Evolutionary conservation across 208 protist genomes (phyloP).

Genomic region (Wallacemonas rigidus): DNA sequence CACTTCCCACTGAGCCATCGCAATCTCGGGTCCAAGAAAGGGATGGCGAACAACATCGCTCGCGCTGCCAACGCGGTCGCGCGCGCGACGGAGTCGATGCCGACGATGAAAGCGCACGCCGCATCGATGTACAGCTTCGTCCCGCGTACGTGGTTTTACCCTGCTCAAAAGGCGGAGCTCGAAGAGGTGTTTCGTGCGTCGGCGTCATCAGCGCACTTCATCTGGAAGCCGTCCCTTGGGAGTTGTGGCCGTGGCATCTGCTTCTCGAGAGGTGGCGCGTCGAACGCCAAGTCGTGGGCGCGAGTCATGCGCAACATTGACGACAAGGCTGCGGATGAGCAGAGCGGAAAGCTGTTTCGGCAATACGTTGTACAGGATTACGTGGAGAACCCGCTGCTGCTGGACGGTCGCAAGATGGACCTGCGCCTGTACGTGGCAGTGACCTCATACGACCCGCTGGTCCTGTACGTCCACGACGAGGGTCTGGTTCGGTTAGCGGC

Average conservation of each 20-base stretch:
- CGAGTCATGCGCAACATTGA: conserved; percentile 62
- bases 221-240: conserved; percentile 90
- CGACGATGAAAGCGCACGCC: neutral
- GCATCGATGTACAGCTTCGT: conserved; percentile 52
- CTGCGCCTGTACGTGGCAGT: conserved; percentile 95
- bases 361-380: conserved; percentile 95
- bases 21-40: conserved; percentile 85
- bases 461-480: conserved; percentile 91
- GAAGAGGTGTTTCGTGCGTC: conserved; percentile 40
- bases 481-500: conserved; percentile 94
- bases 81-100: conserved; percentile 7
- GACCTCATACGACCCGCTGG: conserved; percentile 88
- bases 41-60: conserved; percentile 63
- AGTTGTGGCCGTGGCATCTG: conserved; percentile 91
- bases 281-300: conserved; percentile 49
- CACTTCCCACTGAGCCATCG: conserved; percentile 85
- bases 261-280: conserved; percentile 52
- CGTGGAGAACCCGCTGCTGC: conserved; percentile 90
- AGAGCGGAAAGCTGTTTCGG: conserved; percentile 25
- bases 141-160: conserved; percentile 85
- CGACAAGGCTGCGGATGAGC: conserved; percentile 23
- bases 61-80: conserved; percentile 8
- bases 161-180: conserved; percentile 62
- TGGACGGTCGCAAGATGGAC: conserved; percentile 95
- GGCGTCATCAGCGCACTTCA: conserved; percentile 48